These are phyloP conservation scores for Vanrija humicola DNA, from an alignment of 1,284 basidiomycete genomes.

Conservation along the genomic window DNA sequence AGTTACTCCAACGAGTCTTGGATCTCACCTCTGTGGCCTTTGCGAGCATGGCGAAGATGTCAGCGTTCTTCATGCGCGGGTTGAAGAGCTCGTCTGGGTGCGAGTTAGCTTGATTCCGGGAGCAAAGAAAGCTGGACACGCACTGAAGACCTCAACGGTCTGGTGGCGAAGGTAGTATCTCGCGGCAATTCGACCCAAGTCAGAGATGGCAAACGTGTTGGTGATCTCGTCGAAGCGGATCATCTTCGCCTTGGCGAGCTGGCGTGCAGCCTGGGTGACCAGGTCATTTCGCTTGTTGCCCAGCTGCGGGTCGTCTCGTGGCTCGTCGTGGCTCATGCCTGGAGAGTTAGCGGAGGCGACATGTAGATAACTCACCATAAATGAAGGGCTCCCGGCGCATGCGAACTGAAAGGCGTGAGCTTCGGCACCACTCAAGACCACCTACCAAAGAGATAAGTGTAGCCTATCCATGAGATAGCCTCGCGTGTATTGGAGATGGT, in stretches of 20 bases:
- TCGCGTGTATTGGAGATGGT: constrained; percentile 86
- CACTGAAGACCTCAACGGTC: constrained; percentile 83
- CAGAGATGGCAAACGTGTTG: constrained; percentile 70
- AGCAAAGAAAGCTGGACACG: constrained; percentile 10
- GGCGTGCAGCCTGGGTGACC: constrained; percentile 65
- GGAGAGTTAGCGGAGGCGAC: neutral
- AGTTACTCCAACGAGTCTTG: neutral
- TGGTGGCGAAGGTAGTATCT: constrained; percentile 89
- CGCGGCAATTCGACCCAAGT: constrained; percentile 89
- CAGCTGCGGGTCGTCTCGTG: constrained; percentile 72
- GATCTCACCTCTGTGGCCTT: constrained; percentile 77
- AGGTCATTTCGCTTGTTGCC: constrained; percentile 70
- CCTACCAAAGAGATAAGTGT: constrained; percentile 78
- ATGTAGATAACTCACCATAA: constrained; percentile 61
- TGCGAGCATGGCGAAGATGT: constrained; percentile 80
- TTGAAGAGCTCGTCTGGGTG: constrained; percentile 63
- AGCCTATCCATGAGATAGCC: constrained; percentile 92
- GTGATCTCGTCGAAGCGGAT: constrained; percentile 65
- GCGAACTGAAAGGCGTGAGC: constrained; percentile 57
- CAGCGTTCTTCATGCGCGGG: constrained; percentile 87
- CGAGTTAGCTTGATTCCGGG: constrained; percentile 2
- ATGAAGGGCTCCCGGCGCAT: constrained; percentile 90
- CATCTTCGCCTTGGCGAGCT: constrained; percentile 76
- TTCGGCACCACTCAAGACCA: constrained; percentile 17
- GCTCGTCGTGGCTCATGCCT: constrained; percentile 76